phyloP scores from a whole-genome alignment of 768 basidiomycete genomes.

The Agaricus blazei region DNA sequence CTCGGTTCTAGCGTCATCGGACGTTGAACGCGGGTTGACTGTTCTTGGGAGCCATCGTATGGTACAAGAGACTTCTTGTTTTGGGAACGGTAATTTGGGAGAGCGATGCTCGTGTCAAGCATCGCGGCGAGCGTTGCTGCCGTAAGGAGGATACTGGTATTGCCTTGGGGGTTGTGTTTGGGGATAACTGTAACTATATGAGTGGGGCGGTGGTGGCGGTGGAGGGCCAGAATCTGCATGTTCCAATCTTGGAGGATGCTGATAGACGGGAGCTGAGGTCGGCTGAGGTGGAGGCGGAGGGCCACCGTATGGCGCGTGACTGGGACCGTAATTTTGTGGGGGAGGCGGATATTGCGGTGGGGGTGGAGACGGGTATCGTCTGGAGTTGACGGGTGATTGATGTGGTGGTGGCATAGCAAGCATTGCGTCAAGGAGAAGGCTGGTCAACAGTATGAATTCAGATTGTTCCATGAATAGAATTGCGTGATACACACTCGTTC shows the following conservation, averaged over 20 bases:
- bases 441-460: not conserved
- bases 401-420: slow-evolving; percentile 5
- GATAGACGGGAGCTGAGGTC: not conserved
- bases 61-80: too few relatives aligned
- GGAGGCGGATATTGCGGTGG: not conserved
- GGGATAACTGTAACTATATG: not conserved
- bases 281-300: not conserved
- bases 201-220: not conserved
- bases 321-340: not conserved
- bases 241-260: not conserved
- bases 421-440: slow-evolving; percentile 10
- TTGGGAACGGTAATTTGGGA: too few relatives aligned
- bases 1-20: too few relatives aligned
- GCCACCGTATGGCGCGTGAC: not conserved
- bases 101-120: too few relatives aligned
- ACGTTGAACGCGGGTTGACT: too few relatives aligned
- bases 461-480: not conserved
- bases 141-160: slow-evolving; percentile 1
- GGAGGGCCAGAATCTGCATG: not conserved
- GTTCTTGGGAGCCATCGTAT: too few relatives aligned
- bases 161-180: slow-evolving; percentile 2
- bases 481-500: slow-evolving; percentile 2
- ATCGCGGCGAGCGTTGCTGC: too few relatives aligned
- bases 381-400: not conserved
- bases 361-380: slow-evolving; percentile 1